phyloP scores from a whole-genome alignment of 116 monocot genomes.

The Cymodocea nodosa region DNA sequence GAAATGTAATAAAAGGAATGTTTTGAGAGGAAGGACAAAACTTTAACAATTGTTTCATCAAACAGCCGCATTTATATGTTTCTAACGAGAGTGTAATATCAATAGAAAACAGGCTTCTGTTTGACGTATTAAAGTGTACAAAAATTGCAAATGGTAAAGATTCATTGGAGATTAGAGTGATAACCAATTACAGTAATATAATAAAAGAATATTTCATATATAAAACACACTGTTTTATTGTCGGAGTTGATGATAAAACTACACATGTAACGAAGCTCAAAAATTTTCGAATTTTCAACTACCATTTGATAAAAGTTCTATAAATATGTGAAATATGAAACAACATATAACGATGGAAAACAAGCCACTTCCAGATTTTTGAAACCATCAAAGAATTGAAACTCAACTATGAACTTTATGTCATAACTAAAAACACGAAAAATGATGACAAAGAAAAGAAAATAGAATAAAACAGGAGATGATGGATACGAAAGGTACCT shows the following conservation, averaged over 20 bases:
- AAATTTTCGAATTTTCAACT: neutral
- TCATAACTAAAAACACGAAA: neutral
- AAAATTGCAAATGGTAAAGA: too few species aligned
- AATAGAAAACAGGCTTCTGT: neutral
- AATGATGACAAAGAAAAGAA: neutral
- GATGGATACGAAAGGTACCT: constrained; percentile 15
- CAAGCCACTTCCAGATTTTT: neutral
- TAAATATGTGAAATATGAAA: neutral
- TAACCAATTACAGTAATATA: too few species aligned
- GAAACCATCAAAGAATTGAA: too few species aligned
- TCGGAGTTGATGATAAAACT: too few species aligned
- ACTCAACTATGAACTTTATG: neutral
- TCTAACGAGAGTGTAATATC: too few species aligned
- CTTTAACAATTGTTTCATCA: neutral
- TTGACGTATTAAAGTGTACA: too few species aligned
- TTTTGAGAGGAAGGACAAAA: too few species aligned
- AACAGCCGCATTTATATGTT: too few species aligned
- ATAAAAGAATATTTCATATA: too few species aligned
- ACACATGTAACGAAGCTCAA: neutral
- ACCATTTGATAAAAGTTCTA: neutral
- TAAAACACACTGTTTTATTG: too few species aligned
- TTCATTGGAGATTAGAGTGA: too few species aligned
- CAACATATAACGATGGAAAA: constrained; percentile 5
- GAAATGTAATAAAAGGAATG: too few species aligned
- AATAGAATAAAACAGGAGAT: neutral